Base-by-base conservation (phyloP, 2,329 filamentous ascomycete genomes). In the Cadophora sp. region DNA sequence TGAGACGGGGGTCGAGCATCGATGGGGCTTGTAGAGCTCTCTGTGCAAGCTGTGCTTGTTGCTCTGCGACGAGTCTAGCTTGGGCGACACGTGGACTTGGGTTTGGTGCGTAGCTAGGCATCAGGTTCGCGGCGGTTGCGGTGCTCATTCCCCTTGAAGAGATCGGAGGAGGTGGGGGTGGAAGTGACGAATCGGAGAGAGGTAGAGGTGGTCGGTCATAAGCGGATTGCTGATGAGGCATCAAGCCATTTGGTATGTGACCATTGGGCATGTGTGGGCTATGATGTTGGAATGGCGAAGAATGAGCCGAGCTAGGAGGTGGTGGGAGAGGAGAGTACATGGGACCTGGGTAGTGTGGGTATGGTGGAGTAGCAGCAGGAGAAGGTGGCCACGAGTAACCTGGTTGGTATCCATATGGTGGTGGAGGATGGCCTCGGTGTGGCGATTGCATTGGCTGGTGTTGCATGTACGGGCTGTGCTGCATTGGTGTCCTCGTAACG, bases 401-500 rank as follows among this genome's bases (percentile, higher is more conserved):
- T 51, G 78, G 78, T 59, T 71, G 75, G 66, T 73, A 76, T 61
- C 70, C 73, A 66, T 73, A 77, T 68, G 83, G 83, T 68, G 79
- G 82, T 41, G 76, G 79, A 71, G 70, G 78, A 60, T 74, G 72
- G 65, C 76, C 75, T 59, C 70, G 71, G 64, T 76, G 79, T 70
- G 79, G 82, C 48, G 56, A 76, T 77, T 74, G 72, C 76, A 71
- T 76, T 69, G 67, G 80, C 76, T 77, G 80, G 71, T 79, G 80
- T 74, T 74, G 77, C 62, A 78, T 79, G 76, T 80, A 81, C 62
- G 73, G 79, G 69, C 81, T 84, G 75, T 79, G 82, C 74, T 77
- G 85, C 82, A 91, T 89, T 2, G 89, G 93, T 0, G 91, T 87
- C 71, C 93, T 87, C 14, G 93, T 95, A 47, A 96, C 87, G 2